Percentiles rank a stretch among this genome's conserved stretches.
phyloP scores from a whole-genome alignment of 768 basidiomycete species.

The Hydnum rufescens region DNA sequence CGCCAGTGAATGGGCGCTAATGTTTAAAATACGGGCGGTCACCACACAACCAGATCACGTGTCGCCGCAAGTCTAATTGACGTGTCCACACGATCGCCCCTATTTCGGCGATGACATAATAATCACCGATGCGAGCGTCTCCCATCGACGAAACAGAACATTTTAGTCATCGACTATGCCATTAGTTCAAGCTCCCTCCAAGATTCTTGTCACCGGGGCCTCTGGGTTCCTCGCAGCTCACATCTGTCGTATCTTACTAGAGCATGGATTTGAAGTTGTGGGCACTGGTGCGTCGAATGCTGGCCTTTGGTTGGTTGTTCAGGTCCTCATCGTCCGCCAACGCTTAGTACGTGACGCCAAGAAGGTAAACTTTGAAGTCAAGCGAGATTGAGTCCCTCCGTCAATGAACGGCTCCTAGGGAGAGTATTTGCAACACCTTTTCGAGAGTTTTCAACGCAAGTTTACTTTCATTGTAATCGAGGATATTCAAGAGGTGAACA shows the following conservation, averaged over 20 bases:
- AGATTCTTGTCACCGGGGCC: constrained; percentile 10
- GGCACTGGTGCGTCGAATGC: constrained; percentile 1
- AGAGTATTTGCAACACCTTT: constrained; percentile 32
- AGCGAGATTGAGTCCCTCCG: constrained; percentile 25
- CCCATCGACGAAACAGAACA: background rate
- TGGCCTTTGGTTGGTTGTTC: background rate
- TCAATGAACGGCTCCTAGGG: constrained; percentile 38
- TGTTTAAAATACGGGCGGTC: too few species aligned
- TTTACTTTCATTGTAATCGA: constrained; percentile 48
- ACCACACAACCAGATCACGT: too few species aligned
- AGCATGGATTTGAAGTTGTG: constrained; percentile 6
- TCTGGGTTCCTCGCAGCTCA: constrained; percentile 6
- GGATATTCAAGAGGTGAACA: constrained; percentile 27
- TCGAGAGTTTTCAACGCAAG: constrained; percentile 32
- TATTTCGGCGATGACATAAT: too few species aligned
- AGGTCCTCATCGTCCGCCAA: background rate
- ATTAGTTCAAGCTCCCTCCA: constrained; percentile 5
- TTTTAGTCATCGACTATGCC: constrained; percentile 3
- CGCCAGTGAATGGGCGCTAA: too few species aligned
- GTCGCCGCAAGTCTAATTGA: too few species aligned
- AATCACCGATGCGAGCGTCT: too few species aligned
- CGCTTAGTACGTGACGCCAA: background rate
- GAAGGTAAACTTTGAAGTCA: background rate
- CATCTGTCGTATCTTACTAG: constrained; percentile 7
- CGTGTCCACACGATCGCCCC: too few species aligned